These are phyloP conservation scores for Aspergillus puulaauensis DNA, from an alignment of 2,329 filamentous ascomycete species.

Conservation along the genomic window DNA sequence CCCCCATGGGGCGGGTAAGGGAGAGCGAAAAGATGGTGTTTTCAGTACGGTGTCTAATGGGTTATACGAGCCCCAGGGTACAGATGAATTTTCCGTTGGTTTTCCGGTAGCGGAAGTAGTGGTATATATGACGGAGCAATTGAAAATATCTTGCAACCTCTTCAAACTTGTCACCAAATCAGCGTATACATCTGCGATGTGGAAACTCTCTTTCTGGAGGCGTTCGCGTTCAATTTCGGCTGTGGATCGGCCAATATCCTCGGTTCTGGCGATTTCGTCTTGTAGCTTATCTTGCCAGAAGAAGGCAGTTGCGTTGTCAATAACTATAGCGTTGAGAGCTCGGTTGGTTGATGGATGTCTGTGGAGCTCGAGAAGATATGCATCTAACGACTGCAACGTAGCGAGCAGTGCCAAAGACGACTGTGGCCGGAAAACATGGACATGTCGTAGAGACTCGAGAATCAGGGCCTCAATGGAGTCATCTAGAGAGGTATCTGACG, in stretches of 20 bases:
- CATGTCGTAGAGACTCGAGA: conserved; percentile 48
- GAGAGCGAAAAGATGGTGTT: conserved; percentile 31
- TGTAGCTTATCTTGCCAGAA: conserved; percentile 53
- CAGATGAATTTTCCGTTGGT: conserved; percentile 18
- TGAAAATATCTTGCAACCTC: conserved; percentile 36
- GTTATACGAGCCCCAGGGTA: conserved; percentile 19
- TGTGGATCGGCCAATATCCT: conserved; percentile 33
- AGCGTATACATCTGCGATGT: conserved; percentile 31
- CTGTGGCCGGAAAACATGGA: conserved; percentile 60
- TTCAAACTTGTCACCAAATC: conserved; percentile 33
- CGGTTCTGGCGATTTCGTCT: conserved; percentile 43
- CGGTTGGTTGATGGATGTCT: conserved; percentile 49
- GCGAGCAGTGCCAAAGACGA: conserved; percentile 51
- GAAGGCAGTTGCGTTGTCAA: conserved; percentile 58
- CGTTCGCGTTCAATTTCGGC: conserved; percentile 30
- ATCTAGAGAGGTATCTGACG: neutral
- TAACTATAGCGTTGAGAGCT: conserved; percentile 49
- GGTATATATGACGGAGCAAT: conserved; percentile 42
- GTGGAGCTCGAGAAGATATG: conserved; percentile 49
- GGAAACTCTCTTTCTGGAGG: conserved; percentile 27
- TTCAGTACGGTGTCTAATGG: conserved; percentile 9
- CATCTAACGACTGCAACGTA: conserved; percentile 48
- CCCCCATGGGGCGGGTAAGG: conserved; percentile 41
- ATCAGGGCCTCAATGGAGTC: conserved; percentile 29
- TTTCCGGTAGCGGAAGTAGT: conserved; percentile 25